phyloP scores from a whole-genome alignment of 2,329 filamentous ascomycete genomes.

The Alternaria incomplexa region DNA sequence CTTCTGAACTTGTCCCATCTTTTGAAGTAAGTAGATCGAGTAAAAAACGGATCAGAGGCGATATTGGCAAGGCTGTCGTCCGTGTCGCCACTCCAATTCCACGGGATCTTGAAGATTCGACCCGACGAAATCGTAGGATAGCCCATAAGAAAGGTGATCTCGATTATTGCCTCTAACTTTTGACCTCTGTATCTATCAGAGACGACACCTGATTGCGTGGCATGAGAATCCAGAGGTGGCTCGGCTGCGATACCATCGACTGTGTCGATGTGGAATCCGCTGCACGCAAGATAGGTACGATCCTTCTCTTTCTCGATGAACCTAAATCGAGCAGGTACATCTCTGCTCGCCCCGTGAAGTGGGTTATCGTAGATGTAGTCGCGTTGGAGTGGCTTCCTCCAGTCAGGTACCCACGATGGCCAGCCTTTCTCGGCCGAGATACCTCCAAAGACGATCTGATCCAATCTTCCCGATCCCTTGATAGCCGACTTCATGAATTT shows the following conservation, averaged over 20 bases:
- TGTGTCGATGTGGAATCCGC: background rate
- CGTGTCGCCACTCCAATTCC: background rate
- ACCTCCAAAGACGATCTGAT: accelerated
- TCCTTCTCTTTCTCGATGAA: background rate
- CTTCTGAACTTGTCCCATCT: background rate
- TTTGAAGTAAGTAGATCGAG: no score
- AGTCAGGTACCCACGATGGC: background rate
- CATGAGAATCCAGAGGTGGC: no score
- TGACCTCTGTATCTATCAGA: background rate
- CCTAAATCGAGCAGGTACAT: accelerated
- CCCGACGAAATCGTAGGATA: accelerated
- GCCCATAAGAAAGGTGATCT: background rate
- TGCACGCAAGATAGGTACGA: background rate
- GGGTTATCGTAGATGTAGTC: background rate
- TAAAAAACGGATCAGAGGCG: no score
- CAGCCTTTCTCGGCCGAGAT: background rate
- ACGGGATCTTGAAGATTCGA: background rate
- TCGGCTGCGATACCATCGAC: background rate
- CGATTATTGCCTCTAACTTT: background rate
- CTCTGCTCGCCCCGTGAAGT: background rate
- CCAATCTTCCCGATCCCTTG: background rate
- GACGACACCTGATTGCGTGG: accelerated
- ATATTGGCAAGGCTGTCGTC: background rate
- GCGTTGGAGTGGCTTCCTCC: background rate
- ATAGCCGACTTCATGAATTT: background rate